phyloP scores from a whole-genome alignment of 2,329 filamentous ascomycete genomes.

The Sporothrix protearum region DNA sequence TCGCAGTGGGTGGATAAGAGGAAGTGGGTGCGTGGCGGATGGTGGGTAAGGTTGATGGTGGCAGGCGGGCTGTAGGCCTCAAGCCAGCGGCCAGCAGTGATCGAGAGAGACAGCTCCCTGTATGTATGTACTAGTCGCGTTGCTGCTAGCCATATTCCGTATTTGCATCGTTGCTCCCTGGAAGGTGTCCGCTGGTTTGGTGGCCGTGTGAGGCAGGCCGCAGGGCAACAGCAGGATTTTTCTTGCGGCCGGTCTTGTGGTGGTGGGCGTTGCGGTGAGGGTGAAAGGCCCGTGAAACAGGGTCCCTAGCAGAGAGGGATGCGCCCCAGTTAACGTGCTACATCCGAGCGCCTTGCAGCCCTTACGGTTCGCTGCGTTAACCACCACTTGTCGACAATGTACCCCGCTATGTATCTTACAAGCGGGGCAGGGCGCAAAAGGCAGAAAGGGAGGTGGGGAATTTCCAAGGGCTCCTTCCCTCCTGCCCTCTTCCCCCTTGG shows the following conservation, averaged over 20 bases:
- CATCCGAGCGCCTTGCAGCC: background rate
- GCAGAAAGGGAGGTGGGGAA: conserved; percentile 16
- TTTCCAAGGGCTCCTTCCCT: background rate
- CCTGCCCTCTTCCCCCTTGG: conserved; percentile 10
- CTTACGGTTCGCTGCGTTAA: background rate
- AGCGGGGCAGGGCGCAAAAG: conserved; percentile 21
- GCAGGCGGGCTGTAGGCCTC: conserved; percentile 3
- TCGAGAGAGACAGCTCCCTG: too few species aligned
- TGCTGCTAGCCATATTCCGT: background rate
- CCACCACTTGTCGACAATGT: background rate
- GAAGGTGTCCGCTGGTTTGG: background rate
- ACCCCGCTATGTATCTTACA: conserved; percentile 22
- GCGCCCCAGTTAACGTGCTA: conserved; percentile 17
- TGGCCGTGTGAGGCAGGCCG: too few species aligned
- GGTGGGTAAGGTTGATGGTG: conserved; percentile 8
- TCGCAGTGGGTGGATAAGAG: background rate
- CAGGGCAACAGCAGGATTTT: background rate
- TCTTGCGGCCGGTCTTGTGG: background rate
- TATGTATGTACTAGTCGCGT: conserved; percentile 5
- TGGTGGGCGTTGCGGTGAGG: conserved; percentile 18
- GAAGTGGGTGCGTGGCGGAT: background rate
- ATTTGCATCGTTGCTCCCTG: background rate
- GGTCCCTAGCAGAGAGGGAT: conserved; percentile 15
- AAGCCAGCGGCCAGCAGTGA: background rate
- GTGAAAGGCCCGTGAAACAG: conserved; percentile 20